These are phyloP conservation scores for Paraconiothyrium brasiliense DNA, from an alignment of 2,329 filamentous ascomycete species.

Conservation along the genomic window DNA sequence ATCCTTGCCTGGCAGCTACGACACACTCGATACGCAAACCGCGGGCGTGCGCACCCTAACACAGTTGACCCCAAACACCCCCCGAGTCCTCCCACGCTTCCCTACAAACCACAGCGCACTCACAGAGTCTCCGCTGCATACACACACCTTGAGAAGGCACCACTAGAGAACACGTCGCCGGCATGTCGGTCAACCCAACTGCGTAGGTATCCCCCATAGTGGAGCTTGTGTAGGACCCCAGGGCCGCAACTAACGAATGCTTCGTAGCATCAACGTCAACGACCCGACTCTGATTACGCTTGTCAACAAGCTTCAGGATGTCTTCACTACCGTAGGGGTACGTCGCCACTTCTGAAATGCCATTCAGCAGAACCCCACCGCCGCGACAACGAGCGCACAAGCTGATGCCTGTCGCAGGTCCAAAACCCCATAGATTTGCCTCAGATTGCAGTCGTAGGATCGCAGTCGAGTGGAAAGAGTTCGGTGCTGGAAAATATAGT, in stretches of 20 bases:
- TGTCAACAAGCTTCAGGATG: constrained; percentile 99
- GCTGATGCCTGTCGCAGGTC: constrained; percentile 65
- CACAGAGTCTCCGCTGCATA: background rate
- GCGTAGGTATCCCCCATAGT: constrained; percentile 42
- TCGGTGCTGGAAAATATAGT: constrained; percentile 99
- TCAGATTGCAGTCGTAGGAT: constrained; percentile 97
- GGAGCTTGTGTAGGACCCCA: background rate
- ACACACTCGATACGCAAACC: constrained; percentile 14
- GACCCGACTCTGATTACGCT: constrained; percentile 77
- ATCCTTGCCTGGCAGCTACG: constrained; percentile 14
- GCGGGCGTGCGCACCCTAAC: background rate
- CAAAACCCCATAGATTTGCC: constrained; percentile 99
- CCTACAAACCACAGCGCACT: constrained; percentile 1
- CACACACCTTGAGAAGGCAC: background rate
- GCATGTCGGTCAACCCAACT: constrained; percentile 53
- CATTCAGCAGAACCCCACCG: constrained; percentile 17
- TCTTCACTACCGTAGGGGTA: constrained; percentile 95
- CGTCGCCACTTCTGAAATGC: constrained; percentile 44
- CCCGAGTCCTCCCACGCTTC: constrained; percentile 3
- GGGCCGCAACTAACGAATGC: constrained; percentile 36
- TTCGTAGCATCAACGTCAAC: constrained; percentile 73
- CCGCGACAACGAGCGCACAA: constrained; percentile 20
- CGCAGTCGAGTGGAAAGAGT: constrained; percentile 99
- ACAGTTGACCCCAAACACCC: constrained; percentile 4
- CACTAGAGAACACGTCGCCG: constrained; percentile 6